These are phyloP conservation scores for Chaetomium fimeti DNA, from an alignment of 495 filamentous ascomycete species.

Conservation along the genomic window DNA sequence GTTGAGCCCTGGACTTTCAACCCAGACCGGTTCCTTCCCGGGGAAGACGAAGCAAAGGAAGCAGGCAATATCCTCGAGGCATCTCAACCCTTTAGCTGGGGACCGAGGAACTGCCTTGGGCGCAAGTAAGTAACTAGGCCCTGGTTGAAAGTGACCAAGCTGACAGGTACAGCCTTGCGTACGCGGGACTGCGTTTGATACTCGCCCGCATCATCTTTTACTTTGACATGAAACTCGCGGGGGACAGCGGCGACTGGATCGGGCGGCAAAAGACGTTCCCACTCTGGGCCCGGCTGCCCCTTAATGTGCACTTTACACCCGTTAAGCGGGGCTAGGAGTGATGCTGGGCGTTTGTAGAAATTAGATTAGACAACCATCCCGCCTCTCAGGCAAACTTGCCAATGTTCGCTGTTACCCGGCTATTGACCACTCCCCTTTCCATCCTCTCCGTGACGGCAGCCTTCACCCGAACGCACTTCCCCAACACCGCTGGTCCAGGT, in stretches of 20 bases:
- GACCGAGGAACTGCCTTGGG: conserved; percentile 45
- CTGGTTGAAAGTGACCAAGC: background rate
- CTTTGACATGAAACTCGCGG: conserved; percentile 39
- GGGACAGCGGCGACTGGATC: conserved; percentile 35
- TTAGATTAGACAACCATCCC: background rate
- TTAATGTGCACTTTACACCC: conserved; percentile 36
- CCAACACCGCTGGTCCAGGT: no score
- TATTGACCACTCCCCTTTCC: background rate
- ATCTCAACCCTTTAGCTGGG: conserved; percentile 40
- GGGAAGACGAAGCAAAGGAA: conserved; percentile 30
- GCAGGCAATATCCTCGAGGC: conserved; percentile 35
- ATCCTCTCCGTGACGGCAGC: background rate
- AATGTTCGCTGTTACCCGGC: background rate
- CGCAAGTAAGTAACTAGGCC: conserved; percentile 35
- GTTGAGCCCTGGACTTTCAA: conserved; percentile 38
- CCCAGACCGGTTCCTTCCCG: conserved; percentile 42
- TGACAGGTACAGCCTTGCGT: conserved; percentile 32
- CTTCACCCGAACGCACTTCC: no score
- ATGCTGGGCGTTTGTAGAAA: no score
- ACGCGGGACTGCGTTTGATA: conserved; percentile 44
- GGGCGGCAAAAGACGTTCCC: conserved; percentile 30
- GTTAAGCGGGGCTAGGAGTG: conserved; percentile 6
- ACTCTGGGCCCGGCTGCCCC: conserved; percentile 41
- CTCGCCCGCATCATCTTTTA: conserved; percentile 41
- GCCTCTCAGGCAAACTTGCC: background rate